Evolutionary conservation across 2,329 filamentous ascomycete species (phyloP).

Genomic region (Clonostachys solani): DNA sequence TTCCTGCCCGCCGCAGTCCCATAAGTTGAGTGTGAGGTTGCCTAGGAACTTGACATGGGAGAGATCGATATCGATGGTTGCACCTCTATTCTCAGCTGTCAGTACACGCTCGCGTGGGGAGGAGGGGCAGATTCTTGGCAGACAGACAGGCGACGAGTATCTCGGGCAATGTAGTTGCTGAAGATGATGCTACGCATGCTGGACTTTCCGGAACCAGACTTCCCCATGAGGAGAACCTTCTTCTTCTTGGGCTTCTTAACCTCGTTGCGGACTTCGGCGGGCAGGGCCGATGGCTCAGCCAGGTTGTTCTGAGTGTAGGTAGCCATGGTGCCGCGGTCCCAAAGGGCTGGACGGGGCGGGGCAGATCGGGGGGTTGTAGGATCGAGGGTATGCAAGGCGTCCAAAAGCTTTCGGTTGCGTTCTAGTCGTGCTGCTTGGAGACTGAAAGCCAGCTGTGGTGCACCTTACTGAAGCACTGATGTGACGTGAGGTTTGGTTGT

Average conservation of each 20-base stretch:
- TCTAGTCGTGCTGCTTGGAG: too few relatives aligned
- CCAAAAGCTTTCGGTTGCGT: too few relatives aligned
- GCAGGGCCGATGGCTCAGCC: conserved; percentile 5
- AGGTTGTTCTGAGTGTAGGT: conserved; percentile 24
- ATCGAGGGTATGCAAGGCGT: too few relatives aligned
- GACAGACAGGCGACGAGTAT: conserved; percentile 74
- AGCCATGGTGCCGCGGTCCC: conserved; percentile 15
- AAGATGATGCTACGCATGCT: conserved; percentile 99
- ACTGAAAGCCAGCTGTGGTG: too few relatives aligned
- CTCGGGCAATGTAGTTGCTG: conserved; percentile 96
- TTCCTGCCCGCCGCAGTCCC: conserved; percentile 98
- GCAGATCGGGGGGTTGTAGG: neutral
- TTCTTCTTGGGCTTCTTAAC: conserved; percentile 75
- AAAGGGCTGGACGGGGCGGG: neutral
- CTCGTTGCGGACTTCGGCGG: conserved; percentile 37
- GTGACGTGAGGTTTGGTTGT: too few relatives aligned
- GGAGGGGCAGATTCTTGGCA: neutral
- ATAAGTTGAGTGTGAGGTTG: conserved; percentile 93
- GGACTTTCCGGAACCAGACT: conserved; percentile 95
- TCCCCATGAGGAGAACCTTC: conserved; percentile 88
- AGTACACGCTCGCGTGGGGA: neutral
- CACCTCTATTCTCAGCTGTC: conserved; percentile 50
- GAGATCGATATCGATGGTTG: conserved; percentile 97
- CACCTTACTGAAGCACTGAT: too few relatives aligned
- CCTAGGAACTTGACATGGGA: conserved; percentile 99